These are phyloP conservation scores for Pichia cabralensis DNA, from an alignment of 805 yeast species.

Conservation along the genomic window DNA sequence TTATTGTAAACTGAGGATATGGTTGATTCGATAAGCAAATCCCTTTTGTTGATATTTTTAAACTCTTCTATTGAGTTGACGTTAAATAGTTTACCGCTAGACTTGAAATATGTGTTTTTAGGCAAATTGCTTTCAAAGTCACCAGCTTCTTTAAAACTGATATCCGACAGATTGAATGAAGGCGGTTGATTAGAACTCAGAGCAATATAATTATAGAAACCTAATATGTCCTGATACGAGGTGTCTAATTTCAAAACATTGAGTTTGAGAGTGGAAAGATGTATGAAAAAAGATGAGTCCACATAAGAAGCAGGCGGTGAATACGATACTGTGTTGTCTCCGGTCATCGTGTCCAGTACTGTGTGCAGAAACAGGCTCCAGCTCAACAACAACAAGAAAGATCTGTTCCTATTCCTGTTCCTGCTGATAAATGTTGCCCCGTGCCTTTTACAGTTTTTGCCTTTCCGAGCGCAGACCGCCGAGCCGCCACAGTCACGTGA, in stretches of 20 bases:
- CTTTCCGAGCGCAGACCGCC: no score
- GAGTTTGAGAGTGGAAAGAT: conserved; percentile 62
- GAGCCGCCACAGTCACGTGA: no score
- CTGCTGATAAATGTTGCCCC: no score
- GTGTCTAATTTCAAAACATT: conserved; percentile 60
- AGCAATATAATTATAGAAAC: conserved; percentile 25
- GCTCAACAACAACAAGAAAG: no score
- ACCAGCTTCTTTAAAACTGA: conserved; percentile 1
- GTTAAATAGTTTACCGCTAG: conserved; percentile 37
- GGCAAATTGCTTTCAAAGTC: conserved; percentile 1
- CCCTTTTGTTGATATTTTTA: conserved; percentile 54
- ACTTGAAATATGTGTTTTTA: conserved; percentile 13
- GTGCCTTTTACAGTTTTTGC: no score
- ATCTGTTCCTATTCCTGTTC: no score
- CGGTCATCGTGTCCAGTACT: no score
- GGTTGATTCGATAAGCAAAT: conserved; percentile 38
- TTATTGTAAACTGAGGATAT: conserved; percentile 12
- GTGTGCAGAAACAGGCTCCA: no score
- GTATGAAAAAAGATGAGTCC: conserved; percentile 80
- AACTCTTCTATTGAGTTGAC: conserved; percentile 84
- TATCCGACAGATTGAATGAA: conserved; percentile 12
- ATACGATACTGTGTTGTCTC: neutral
- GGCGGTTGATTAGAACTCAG: conserved; percentile 24
- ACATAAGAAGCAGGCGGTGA: conserved; percentile 32
- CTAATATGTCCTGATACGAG: conserved; percentile 33